Conservation (phyloP, 2,329 filamentous ascomycete species). For the Ceratocystis eucalypticola region DNA sequence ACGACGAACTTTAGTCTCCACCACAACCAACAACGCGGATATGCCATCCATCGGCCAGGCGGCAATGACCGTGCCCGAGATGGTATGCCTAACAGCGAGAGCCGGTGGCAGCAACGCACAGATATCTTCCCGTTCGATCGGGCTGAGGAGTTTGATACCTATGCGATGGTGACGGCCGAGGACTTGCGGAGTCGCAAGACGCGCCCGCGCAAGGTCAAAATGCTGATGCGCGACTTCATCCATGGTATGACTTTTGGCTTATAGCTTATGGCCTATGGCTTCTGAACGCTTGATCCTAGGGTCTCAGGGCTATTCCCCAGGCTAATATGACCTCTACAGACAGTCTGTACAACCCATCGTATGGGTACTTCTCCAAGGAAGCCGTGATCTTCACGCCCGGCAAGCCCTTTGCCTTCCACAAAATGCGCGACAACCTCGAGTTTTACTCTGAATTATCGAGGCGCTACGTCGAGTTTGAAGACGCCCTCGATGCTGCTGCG, state of each 20-base stretch:
- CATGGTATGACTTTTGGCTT: constrained; percentile 47
- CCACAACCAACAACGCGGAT: constrained; percentile 23
- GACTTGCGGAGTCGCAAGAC: constrained; percentile 59
- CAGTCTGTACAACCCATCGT: constrained; percentile 84
- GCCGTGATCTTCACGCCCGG: constrained; percentile 91
- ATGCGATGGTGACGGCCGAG: constrained; percentile 73
- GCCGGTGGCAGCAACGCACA: constrained; percentile 74
- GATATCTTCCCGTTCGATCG: constrained; percentile 64
- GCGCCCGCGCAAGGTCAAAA: constrained; percentile 78
- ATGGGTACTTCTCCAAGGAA: constrained; percentile 93
- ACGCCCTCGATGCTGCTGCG: constrained; percentile 60
- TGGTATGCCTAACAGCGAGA: constrained; percentile 37
- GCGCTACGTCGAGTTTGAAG: constrained; percentile 83
- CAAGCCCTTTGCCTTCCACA: constrained; percentile 76
- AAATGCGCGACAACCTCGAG: constrained; percentile 67
- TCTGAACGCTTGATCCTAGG: too few species aligned
- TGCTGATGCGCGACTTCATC: constrained; percentile 95
- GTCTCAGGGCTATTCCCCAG: constrained; percentile 24
- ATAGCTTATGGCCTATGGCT: background rate
- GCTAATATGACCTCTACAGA: constrained; percentile 40
- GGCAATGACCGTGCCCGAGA: constrained; percentile 7
- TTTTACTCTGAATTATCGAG: constrained; percentile 66
- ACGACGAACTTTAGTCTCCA: constrained; percentile 17
- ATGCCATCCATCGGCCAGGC: constrained; percentile 19
- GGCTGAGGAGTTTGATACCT: constrained; percentile 64